phyloP scores from a whole-genome alignment of 371 early-diverging fungal genomes.

The Lichtheimia corymbifera region DNA sequence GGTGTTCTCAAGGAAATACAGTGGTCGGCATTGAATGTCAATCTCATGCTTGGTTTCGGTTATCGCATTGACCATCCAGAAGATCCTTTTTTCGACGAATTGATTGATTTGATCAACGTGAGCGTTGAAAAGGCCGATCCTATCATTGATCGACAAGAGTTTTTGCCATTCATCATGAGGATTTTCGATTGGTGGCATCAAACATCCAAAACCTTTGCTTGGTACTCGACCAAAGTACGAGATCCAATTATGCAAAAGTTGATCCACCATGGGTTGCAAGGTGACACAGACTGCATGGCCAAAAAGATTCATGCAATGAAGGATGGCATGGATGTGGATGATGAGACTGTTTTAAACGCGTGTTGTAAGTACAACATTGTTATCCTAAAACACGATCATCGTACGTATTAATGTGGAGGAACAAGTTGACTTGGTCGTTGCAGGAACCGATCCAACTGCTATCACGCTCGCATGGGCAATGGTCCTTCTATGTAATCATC shows the following conservation, averaged over 20 bases:
- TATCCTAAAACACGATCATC: too few species aligned
- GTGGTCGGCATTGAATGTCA: constrained; percentile 7
- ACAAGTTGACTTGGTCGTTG: constrained; percentile 20
- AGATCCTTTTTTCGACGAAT: constrained; percentile 12
- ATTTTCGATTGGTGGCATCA: constrained; percentile 1
- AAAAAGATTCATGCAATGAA: not conserved
- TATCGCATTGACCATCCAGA: not conserved
- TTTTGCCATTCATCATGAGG: constrained; percentile 13
- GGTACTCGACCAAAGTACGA: constrained; percentile 1
- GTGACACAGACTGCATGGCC: not conserved
- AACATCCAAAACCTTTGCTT: not conserved
- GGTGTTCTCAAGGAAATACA: not conserved
- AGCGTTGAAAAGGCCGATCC: constrained; percentile 6
- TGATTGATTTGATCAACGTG: constrained; percentile 7
- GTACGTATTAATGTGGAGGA: too few species aligned
- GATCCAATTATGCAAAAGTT: constrained; percentile 9
- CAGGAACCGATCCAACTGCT: constrained; percentile 18
- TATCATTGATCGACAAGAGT: constrained; percentile 11
- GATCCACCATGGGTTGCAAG: not conserved
- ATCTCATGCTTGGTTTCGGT: constrained; percentile 6
- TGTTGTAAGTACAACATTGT: too few species aligned
- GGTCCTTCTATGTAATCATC: constrained; percentile 15
- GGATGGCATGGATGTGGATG: constrained; percentile 2
- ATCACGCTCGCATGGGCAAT: constrained; percentile 15
- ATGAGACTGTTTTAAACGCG: not conserved